Conservation (phyloP, 2,329 filamentous ascomycete species). For the Pestalotiopsis sp. region DNA sequence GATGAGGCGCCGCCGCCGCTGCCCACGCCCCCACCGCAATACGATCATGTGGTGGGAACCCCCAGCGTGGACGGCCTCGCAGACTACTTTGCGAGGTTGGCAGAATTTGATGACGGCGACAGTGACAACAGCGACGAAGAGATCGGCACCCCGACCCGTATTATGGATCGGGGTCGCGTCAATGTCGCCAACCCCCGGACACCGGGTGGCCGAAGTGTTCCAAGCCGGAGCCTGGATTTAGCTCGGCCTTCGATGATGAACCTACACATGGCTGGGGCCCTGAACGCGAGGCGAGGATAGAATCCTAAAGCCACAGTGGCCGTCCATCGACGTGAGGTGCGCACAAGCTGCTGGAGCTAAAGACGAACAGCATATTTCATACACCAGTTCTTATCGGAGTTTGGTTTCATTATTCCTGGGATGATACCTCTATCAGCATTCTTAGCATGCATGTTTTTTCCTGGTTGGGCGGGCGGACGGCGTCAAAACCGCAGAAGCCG, state of each 20-base stretch:
- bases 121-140: conserved; percentile 35
- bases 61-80: conserved; percentile 70
- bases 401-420: background rate
- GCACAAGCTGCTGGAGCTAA: background rate
- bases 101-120: conserved; percentile 62
- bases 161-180: conserved; percentile 56
- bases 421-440: conserved; percentile 6
- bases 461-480: background rate
- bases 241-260: conserved; percentile 39
- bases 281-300: conserved; percentile 28
- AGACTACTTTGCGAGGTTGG: conserved; percentile 84
- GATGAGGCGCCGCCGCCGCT: conserved; percentile 72
- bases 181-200: conserved; percentile 60
- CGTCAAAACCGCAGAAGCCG: background rate
- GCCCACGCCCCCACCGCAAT: conserved; percentile 79
- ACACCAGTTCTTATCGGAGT: background rate
- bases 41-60: conserved; percentile 75
- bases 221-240: conserved; percentile 60
- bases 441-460: conserved; percentile 3
- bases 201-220: conserved; percentile 52
- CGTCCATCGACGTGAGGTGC: background rate
- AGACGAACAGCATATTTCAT: too few relatives aligned
- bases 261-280: conserved; percentile 27
- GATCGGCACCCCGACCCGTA: conserved; percentile 35
- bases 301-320: background rate